phyloP scores from a whole-genome alignment of 2,329 filamentous ascomycete genomes.

The Sclerotiophoma versabilis region DNA sequence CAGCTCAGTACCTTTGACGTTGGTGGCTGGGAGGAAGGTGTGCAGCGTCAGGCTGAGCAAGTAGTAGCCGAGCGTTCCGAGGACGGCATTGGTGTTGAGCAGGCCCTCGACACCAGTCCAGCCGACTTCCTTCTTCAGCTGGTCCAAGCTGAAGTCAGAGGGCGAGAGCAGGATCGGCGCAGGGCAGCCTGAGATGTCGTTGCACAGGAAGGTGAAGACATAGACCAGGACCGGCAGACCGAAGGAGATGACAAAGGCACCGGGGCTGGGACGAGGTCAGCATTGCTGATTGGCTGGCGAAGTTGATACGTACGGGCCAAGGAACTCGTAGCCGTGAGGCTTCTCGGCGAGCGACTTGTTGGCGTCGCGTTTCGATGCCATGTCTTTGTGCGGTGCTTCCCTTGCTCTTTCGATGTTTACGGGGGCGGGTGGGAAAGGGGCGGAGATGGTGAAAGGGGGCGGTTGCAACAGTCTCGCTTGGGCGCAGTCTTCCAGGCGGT shows the following conservation, averaged over 20 bases:
- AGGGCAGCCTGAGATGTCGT: constrained; percentile 90
- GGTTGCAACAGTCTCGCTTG: not conserved
- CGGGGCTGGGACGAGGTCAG: constrained; percentile 62
- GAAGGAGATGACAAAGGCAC: constrained; percentile 79
- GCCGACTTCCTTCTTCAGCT: constrained; percentile 79
- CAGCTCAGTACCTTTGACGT: constrained; percentile 74
- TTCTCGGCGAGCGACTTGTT: constrained; percentile 32
- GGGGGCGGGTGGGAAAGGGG: not conserved
- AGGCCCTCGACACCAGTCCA: constrained; percentile 81
- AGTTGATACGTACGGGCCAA: constrained; percentile 47
- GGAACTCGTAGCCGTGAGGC: constrained; percentile 50
- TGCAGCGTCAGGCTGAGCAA: constrained; percentile 77
- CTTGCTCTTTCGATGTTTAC: not conserved
- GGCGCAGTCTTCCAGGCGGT: not conserved
- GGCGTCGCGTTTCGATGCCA: constrained; percentile 39
- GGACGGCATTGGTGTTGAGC: constrained; percentile 71
- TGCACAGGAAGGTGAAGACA: constrained; percentile 83
- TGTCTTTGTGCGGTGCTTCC: too few species aligned
- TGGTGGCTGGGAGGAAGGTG: constrained; percentile 75
- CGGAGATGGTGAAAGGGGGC: not conserved
- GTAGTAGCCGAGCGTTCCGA: constrained; percentile 81
- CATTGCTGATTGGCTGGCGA: not conserved
- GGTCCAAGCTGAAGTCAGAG: constrained; percentile 71
- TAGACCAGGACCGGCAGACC: constrained; percentile 82
- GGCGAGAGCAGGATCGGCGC: constrained; percentile 80